A percentile compares a stretch with the other conserved stretches of the same genome.
Conservation (phyloP, 1,284 basidiomycete genomes). For the Cryptococcus amylolentus region DNA sequence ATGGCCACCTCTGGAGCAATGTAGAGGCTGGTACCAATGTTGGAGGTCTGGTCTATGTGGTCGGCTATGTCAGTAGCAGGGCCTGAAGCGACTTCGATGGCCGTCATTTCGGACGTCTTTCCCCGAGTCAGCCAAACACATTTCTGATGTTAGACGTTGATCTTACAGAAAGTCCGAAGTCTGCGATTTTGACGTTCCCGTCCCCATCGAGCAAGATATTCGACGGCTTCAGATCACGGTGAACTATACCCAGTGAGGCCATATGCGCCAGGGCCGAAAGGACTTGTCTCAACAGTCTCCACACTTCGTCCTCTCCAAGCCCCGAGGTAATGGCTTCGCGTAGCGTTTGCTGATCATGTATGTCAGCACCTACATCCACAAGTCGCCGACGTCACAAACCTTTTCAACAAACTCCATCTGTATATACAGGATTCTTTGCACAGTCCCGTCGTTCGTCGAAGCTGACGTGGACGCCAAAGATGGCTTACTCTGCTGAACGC, state of each 20-base stretch:
- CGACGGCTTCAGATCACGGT: constrained; percentile 86
- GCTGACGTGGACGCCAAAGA: constrained; percentile 13
- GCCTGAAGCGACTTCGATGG: constrained; percentile 64
- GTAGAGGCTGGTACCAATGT: constrained; percentile 88
- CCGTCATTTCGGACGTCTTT: constrained; percentile 69
- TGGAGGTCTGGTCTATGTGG: constrained; percentile 50
- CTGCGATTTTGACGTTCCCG: constrained; percentile 90
- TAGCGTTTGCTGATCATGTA: constrained; percentile 29
- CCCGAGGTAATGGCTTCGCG: constrained; percentile 71
- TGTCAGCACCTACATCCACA: constrained; percentile 1
- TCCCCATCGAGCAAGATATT: constrained; percentile 90
- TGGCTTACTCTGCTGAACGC: not conserved
- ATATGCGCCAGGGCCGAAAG: constrained; percentile 91
- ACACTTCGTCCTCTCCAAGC: constrained; percentile 75
- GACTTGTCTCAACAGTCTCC: constrained; percentile 86
- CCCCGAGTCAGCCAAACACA: not conserved
- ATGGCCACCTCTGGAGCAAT: constrained; percentile 77
- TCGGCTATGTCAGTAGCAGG: constrained; percentile 15
- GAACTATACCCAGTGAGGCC: constrained; percentile 81
- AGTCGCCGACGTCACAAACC: constrained; percentile 11
- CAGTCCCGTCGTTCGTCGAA: constrained; percentile 26
- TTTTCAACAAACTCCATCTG: constrained; percentile 52
- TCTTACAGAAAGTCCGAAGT: constrained; percentile 69
- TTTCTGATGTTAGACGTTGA: not conserved
- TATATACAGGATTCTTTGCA: constrained; percentile 46